A percentile compares a stretch with the other conserved stretches of the same genome.
These are phyloP conservation scores for Delonix regia DNA, from an alignment of 306 rosid species.

Conservation along the genomic window DNA sequence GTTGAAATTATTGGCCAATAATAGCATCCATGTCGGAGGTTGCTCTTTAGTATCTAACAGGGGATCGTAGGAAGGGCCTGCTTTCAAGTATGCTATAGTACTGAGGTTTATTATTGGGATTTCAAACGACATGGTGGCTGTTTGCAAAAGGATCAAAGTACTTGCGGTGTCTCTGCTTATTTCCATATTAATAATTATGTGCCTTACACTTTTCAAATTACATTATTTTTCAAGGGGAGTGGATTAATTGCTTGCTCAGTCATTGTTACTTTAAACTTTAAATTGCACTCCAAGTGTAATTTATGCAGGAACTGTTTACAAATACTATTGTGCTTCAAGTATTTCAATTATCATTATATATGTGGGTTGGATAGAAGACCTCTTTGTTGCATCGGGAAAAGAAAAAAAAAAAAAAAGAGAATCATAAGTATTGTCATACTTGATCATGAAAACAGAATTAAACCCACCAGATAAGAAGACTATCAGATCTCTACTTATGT, in stretches of 20 bases:
- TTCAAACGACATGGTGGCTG: background rate
- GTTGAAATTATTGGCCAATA: background rate
- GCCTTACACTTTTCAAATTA: background rate
- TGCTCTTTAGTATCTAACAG: background rate
- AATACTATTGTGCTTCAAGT: background rate
- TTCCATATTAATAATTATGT: background rate
- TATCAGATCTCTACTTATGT: background rate
- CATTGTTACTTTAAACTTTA: background rate
- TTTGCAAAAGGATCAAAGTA: background rate
- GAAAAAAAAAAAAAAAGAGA: background rate
- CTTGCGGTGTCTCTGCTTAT: background rate
- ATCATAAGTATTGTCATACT: background rate
- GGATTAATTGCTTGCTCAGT: background rate
- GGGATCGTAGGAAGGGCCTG: background rate
- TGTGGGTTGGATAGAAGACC: slow-evolving; percentile 3
- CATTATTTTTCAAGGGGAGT: background rate
- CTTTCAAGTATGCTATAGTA: background rate
- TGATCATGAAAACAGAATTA: slow-evolving; percentile 3
- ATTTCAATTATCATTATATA: background rate
- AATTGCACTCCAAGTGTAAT: background rate
- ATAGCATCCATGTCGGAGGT: background rate
- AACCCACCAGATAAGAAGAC: slow-evolving; percentile 11
- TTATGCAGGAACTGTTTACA: background rate
- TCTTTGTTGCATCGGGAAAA: background rate
- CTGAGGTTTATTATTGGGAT: background rate